These are phyloP conservation scores for Rutstroemia sp. DNA, from an alignment of 2,329 filamentous ascomycete genomes.

Conservation along the genomic window DNA sequence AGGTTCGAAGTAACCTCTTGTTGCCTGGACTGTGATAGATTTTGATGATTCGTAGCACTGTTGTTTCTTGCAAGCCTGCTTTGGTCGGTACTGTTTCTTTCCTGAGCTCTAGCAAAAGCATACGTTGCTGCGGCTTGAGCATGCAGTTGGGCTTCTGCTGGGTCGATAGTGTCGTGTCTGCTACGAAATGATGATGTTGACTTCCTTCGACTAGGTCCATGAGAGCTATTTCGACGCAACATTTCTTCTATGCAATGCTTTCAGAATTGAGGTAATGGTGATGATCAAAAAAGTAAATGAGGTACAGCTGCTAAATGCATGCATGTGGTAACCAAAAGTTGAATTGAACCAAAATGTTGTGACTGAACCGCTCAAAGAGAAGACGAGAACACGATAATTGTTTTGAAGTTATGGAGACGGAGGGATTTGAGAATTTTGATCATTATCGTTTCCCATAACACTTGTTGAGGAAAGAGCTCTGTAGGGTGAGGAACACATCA, in stretches of 20 bases:
- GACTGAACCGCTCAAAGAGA: conserved; percentile 2
- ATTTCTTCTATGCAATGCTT: conserved; percentile 19
- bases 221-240: conserved; percentile 36
- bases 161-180: conserved; percentile 42
- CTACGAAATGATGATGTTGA: conserved; percentile 44
- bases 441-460: not conserved
- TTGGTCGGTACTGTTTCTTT: conserved; percentile 32
- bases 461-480: conserved; percentile 8
- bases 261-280: conserved; percentile 19
- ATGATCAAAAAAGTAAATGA: conserved; percentile 25
- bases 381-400: conserved; percentile 16
- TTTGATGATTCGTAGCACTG: conserved; percentile 9
- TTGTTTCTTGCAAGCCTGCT: conserved; percentile 19
- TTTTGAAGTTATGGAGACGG: conserved; percentile 30
- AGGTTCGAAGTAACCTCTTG: conserved; percentile 19
- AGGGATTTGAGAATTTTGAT: conserved; percentile 17
- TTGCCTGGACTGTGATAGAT: conserved; percentile 10
- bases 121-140: conserved; percentile 55
- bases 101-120: conserved; percentile 49
- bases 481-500: not conserved
- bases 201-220: conserved; percentile 43
- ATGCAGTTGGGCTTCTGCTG: conserved; percentile 45
- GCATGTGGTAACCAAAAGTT: conserved; percentile 28
- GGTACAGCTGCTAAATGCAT: conserved; percentile 21
- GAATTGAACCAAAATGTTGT: conserved; percentile 9